Conservation (phyloP, 352 stramenopile species). For the Phytophthora quininea region DNA sequence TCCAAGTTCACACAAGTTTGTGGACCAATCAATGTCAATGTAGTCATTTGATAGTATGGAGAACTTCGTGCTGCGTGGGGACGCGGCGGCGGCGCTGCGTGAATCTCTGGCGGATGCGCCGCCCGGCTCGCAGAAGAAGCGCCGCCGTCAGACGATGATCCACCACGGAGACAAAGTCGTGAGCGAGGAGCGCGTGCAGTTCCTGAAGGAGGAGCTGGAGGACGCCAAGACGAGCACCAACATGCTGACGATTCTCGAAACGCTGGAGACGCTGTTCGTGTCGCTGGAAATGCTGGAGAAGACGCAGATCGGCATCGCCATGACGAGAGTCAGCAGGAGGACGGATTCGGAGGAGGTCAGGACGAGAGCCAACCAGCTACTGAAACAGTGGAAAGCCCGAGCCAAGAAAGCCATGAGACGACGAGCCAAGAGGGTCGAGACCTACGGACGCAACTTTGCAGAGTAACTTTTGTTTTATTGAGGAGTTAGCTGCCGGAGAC, state of each 20-base stretch:
- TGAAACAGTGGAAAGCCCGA: conserved; percentile 67
- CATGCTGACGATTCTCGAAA: conserved; percentile 56
- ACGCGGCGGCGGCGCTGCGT: conserved; percentile 41
- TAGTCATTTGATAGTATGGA: conserved; percentile 42
- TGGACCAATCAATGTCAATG: not conserved
- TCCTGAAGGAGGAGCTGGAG: conserved; percentile 73
- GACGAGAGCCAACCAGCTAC: conserved; percentile 40
- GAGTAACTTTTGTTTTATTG: conserved; percentile 38
- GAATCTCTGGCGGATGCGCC: conserved; percentile 17
- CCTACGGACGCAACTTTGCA: conserved; percentile 71
- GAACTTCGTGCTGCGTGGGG: conserved; percentile 62
- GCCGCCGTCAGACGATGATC: conserved; percentile 69
- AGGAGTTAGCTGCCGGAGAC: no score
- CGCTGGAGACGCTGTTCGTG: conserved; percentile 71
- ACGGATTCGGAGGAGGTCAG: conserved; percentile 46
- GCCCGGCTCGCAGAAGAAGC: conserved; percentile 28
- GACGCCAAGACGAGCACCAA: conserved; percentile 48
- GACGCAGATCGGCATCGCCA: conserved; percentile 50
- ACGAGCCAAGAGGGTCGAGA: conserved; percentile 60
- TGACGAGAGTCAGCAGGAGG: conserved; percentile 41
- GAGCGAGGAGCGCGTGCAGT: conserved; percentile 59
- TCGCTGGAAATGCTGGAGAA: conserved; percentile 87
- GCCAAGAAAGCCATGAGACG: conserved; percentile 75
- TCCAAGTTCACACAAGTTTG: not conserved
- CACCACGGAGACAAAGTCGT: conserved; percentile 74